Percentiles rank a stretch among this genome's conserved stretches.
These are phyloP conservation scores for Corrigiola litoralis DNA, from an alignment of 179 eudicot species.

Conservation along the genomic window DNA sequence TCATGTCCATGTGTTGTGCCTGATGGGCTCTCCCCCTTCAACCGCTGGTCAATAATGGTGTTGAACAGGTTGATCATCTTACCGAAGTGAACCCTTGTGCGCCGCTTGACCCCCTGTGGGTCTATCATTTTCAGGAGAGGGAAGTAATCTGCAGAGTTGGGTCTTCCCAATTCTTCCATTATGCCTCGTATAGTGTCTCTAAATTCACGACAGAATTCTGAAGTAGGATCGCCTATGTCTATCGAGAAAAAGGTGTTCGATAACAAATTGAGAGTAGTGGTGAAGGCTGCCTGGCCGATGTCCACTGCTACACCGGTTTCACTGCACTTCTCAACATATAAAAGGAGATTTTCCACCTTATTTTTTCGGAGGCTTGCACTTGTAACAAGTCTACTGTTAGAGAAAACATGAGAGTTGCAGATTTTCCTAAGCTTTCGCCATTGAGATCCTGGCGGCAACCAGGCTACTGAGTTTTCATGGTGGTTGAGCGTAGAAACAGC, in stretches of 20 bases:
- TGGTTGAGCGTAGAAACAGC: constrained; percentile 23
- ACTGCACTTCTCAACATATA: constrained; percentile 20
- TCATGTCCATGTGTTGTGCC: constrained; percentile 18
- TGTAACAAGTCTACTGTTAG: constrained; percentile 25
- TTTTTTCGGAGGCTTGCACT: constrained; percentile 20
- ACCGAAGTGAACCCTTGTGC: constrained; percentile 28
- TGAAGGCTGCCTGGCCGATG: constrained; percentile 28
- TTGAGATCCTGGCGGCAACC: constrained; percentile 14
- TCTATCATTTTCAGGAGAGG: constrained; percentile 46
- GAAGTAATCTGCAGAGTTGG: constrained; percentile 57
- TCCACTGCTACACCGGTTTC: constrained; percentile 16
- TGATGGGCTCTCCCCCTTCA: constrained; percentile 13
- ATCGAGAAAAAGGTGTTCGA: constrained; percentile 36
- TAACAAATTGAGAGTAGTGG: constrained; percentile 26
- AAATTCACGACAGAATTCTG: constrained; percentile 35
- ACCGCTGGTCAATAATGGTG: constrained; percentile 36
- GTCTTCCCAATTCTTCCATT: constrained; percentile 44
- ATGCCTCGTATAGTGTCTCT: constrained; percentile 32
- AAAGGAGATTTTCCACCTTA: constrained; percentile 26
- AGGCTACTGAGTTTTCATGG: constrained; percentile 27
- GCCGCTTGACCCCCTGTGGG: constrained; percentile 47
- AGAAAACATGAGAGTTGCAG: constrained; percentile 27
- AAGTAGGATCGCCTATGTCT: constrained; percentile 38
- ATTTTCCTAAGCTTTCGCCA: constrained; percentile 41
- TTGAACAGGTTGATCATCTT: constrained; percentile 35